phyloP scores from a whole-genome alignment of 306 rosid genomes.

The Cercis canadensis region DNA sequence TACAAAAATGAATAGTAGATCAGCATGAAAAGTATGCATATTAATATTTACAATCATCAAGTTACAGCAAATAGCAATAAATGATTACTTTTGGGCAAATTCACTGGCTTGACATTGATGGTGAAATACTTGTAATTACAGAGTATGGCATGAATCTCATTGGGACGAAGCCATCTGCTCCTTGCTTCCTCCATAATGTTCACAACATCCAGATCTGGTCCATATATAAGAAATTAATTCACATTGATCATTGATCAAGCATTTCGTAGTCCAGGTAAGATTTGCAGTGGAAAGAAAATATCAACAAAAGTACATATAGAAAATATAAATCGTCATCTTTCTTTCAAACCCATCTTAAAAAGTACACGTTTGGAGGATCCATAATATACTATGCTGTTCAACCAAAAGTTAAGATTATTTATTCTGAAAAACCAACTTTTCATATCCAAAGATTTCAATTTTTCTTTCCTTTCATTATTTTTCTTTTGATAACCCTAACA shows the following conservation, averaged over 20 bases:
- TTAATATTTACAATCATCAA: conserved; percentile 30
- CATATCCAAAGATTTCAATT: conserved; percentile 6
- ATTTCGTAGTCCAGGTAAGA: not conserved
- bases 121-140: conserved; percentile 76
- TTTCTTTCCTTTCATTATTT: conserved; percentile 6
- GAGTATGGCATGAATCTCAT: conserved; percentile 91
- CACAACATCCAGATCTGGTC: conserved; percentile 74
- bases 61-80: conserved; percentile 33
- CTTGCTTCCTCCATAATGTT: conserved; percentile 77
- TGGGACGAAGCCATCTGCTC: conserved; percentile 95
- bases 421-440: not conserved
- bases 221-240: conserved; percentile 32
- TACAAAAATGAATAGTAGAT: conserved; percentile 4
- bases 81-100: conserved; percentile 79
- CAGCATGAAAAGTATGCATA: conserved; percentile 27
- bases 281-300: conserved; percentile 11
- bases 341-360: conserved; percentile 1
- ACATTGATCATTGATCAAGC: conserved; percentile 7
- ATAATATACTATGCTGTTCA: conserved; percentile 1
- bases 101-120: conserved; percentile 84
- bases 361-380: not conserved
- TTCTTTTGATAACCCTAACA: not conserved
- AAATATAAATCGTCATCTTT: conserved; percentile 5
- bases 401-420: not conserved
- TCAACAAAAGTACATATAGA: conserved; percentile 3